Evolutionary conservation across 176 grass and related monocot genomes (phyloP), one percentile per base, ranked within the genome.

Genomic region (Carex parvula): DNA sequence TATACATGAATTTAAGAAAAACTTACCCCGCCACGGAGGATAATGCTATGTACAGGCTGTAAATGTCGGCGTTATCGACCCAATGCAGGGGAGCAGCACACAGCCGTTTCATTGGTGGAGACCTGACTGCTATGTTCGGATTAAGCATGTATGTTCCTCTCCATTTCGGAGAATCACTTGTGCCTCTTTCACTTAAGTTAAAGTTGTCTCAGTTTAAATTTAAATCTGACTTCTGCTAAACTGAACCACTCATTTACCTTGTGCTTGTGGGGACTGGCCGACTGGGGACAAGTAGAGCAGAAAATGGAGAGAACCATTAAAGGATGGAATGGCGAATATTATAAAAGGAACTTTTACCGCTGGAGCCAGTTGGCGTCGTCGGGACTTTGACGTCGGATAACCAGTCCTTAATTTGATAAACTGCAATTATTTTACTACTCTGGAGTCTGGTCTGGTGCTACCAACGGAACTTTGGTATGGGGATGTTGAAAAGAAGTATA

Each of bases 51-150:
- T 56, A 77, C 50, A 77, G 73, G 50, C 73, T 77, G 73, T 77
- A 56, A 74, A 85, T 26, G 78, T 91, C 89, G 81, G 86, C 87
- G 91, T 87, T 84, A 71, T 63, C 73, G 66, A 83, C 79, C 26
- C 37, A 83, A 85, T 61, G 65, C 81, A 17, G 17, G 70, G 81
- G 69, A 60, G 69, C 81, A 88, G 77, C 77, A 80, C 41, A 80
- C 81, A 70, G 73, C 37, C 8, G 12, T 70, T 90, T 66, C 17
- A 79, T 82, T 84, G 75, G 72, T 70, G 84, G 86, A 75, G 41
- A n/a, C 70, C 71, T 76, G 46, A 76, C 44, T 76, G 46, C 46
- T 21, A 56, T 77, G 73, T 77, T 77, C 9, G 12, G 50, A 55
- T 56, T 77, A 54, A 50, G 70, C 11, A 1, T 0, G 12, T 14